Base-by-base conservation (phyloP, 2,329 filamentous ascomycete genomes). In the Davidsoniella australis region DNA sequence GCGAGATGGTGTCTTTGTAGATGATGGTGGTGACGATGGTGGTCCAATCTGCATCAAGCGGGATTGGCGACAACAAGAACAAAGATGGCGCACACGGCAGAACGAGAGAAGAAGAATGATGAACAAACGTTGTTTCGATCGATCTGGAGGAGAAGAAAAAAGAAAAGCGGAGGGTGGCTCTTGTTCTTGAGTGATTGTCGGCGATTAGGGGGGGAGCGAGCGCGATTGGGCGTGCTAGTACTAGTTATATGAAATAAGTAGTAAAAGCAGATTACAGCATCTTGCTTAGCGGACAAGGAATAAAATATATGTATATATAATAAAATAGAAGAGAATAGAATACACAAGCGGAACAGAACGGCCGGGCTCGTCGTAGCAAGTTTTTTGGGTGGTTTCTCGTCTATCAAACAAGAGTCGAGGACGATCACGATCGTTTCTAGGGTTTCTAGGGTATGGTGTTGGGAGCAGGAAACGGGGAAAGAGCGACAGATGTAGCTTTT, bases 401-500 rank as follows among this genome's bases (percentile, higher is more conserved):
- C 45, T 47, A 47, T 47, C 45, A 47, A 47, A 41, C 20, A 47
- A 38, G 45, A 47, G 38, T 24, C 26, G 37, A 24, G 20, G 45
- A 41, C 37, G 45, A 47, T 47, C 45, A 29, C 33, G 18, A 39
- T 38, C 18, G 17, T 20, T 47, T 33, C 33, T 38, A 23, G 26
- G 29, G 18, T 41, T 44, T 45, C 36, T 33, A n/a, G n/a, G 42
- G n/a, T 45, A n/a, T n/a, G n/a, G 5, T 45, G 17, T 33, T 29
- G 14, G 37, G 36, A 37, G n/a, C 40, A 42, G 12, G 18, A 24
- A 23, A 23, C 17, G 40, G 10, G 55, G 53, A 57, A 56, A 55
- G 58, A 57, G 56, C 48, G 51, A 59, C 49, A 55, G 59, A 57
- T 59, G 49, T 23, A 41, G 23, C 47, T 49, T 49, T 49, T 49